Conservation (phyloP, 495 filamentous ascomycete genomes). For the Penicillium malachiteum region DNA sequence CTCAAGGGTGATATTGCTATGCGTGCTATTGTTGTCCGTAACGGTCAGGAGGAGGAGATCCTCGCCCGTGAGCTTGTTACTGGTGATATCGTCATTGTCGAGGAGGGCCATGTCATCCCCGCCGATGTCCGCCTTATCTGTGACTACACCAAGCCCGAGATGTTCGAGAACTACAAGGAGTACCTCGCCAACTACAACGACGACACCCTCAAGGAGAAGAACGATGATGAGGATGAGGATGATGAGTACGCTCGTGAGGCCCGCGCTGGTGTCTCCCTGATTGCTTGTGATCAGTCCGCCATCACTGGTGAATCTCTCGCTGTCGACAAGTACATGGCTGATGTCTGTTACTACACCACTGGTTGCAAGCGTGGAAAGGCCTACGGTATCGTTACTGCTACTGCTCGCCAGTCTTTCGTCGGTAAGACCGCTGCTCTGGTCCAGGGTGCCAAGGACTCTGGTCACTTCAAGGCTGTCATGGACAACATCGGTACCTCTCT, state of each 20-base stretch:
- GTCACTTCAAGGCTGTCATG: slow-evolving; percentile 84
- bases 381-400: slow-evolving; percentile 62
- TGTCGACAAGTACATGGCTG: slow-evolving; percentile 76
- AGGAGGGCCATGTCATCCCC: slow-evolving; percentile 75
- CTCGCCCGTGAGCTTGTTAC: slow-evolving; percentile 77
- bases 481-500: slow-evolving; percentile 75
- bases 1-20: slow-evolving; percentile 85
- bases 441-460: slow-evolving; percentile 66
- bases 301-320: slow-evolving; percentile 78
- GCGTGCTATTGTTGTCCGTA: slow-evolving; percentile 68
- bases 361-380: slow-evolving; percentile 78
- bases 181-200: slow-evolving; percentile 57
- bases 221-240: slow-evolving; percentile 55
- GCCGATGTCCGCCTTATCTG: slow-evolving; percentile 76
- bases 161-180: slow-evolving; percentile 69
- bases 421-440: slow-evolving; percentile 70
- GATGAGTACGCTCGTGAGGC: slow-evolving; percentile 51
- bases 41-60: slow-evolving; percentile 70
- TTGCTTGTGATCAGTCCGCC: slow-evolving; percentile 71
- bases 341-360: slow-evolving; percentile 71
- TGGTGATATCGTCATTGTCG: slow-evolving; percentile 77
- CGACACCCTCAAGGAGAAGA: slow-evolving; percentile 65
- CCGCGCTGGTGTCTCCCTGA: slow-evolving; percentile 61
- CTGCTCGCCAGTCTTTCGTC: slow-evolving; percentile 68
- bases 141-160: slow-evolving; percentile 68